Base-by-base conservation (phyloP, 768 basidiomycete genomes). In the Cyclocybe aegerita region DNA sequence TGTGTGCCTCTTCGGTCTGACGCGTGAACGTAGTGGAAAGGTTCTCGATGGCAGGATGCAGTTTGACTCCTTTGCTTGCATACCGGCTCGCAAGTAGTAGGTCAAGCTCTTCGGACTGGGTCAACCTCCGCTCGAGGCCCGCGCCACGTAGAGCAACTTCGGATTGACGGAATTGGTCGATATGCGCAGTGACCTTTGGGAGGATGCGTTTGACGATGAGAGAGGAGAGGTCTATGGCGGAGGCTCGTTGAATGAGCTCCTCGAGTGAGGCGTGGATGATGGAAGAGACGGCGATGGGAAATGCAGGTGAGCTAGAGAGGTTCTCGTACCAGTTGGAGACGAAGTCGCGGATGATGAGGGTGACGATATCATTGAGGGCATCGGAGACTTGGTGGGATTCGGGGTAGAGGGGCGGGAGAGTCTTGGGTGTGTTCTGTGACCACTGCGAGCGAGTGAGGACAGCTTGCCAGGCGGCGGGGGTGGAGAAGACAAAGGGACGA, bases 381-480 rank as follows among this genome's bases (percentile, higher is more conserved):
- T 80, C 71, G 7, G 88, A 91, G 17, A 90, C 72, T 51, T 80
- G 71, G 9, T 82, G 80, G 35, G 81, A 81, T 17, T 81, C 74
- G 29, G 86, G 85, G 57, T 78, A 78, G 14, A 94, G 68, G 7
- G 85, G 80, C 1, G 86, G 77, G 14, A 88, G 73, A n/a, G 81
- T 72, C 60, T 85, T 83, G 0, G 86, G 82, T 3, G 83, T 71
- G 50, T 76, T 81, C 57, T 86, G 82, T 3, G 90, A 90, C 94
- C 93, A 96, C 66, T 88, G 84, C n/a, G 90, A 90, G 31, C 93
- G 83, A 39, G 82, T 93, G 44, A 90, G 75, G 41, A 92, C 88
- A 0, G 87, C 93, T 61, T 94, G 90, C 94, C 94, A 97, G 31
- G 93, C 94, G 49, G 94, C 92, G 17, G 93, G 91, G 2, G 93